Percentiles rank a stretch among this genome's conserved stretches.
Conservation (phyloP, 768 basidiomycete species). For the Daedalea quercina region DNA sequence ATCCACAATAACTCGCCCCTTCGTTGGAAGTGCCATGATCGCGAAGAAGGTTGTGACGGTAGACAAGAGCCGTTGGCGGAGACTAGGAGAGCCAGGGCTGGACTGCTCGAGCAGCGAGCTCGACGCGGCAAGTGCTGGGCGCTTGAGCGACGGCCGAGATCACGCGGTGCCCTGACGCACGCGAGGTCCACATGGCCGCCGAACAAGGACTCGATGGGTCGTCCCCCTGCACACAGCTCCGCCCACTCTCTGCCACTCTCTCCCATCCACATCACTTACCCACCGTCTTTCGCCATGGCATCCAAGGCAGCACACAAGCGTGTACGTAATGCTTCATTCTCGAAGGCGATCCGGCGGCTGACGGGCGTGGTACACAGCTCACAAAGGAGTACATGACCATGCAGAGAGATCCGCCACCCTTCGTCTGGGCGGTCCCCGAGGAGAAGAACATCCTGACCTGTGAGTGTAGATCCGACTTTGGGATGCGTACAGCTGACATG, state of each 20-base stretch:
- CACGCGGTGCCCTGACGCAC: background rate
- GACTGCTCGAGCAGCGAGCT: no score
- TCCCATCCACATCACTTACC: background rate
- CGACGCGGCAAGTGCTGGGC: no score
- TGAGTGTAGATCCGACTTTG: constrained; percentile 35
- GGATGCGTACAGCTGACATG: constrained; percentile 2
- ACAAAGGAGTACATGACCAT: constrained; percentile 86
- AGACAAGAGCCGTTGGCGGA: no score
- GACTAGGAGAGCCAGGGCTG: no score
- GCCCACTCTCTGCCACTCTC: background rate
- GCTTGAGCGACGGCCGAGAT: no score
- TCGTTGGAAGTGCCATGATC: constrained; percentile 75
- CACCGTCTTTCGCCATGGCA: constrained; percentile 45
- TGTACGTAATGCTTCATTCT: constrained; percentile 32
- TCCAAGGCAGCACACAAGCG: constrained; percentile 85
- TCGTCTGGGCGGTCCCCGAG: constrained; percentile 91
- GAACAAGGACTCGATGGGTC: background rate
- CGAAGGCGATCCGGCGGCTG: background rate
- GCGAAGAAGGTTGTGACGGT: no score
- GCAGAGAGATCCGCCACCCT: constrained; percentile 92
- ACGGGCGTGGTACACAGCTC: constrained; percentile 39
- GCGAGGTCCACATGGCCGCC: constrained; percentile 2
- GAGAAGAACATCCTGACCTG: constrained; percentile 97
- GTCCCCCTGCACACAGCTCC: background rate
- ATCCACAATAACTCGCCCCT: constrained; percentile 80